Evolutionary conservation across 805 yeast genomes (phyloP).

Genomic region (Wickerhamiella lipophila): DNA sequence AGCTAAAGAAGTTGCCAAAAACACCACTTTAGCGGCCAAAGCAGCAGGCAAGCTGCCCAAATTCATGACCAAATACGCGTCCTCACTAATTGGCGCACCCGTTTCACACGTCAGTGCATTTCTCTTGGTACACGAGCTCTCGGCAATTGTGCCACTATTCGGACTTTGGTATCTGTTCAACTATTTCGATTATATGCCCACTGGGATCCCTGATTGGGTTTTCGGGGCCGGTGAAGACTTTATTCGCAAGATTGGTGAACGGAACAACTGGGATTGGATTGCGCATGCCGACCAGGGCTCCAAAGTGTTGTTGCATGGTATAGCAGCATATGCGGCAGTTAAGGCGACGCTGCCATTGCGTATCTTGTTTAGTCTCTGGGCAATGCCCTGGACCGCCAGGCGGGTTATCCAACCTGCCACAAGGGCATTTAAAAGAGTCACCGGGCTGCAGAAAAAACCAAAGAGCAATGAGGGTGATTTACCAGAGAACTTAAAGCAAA

Average conservation of each 20-base stretch:
- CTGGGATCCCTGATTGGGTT: slow-evolving; percentile 43
- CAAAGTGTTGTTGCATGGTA: slow-evolving; percentile 53
- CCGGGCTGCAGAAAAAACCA: slow-evolving; percentile 4
- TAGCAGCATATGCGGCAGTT: slow-evolving; percentile 58
- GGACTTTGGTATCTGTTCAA: slow-evolving; percentile 58
- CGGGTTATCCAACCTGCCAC: slow-evolving; percentile 38
- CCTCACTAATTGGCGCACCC: slow-evolving; percentile 42
- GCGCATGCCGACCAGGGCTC: slow-evolving; percentile 40
- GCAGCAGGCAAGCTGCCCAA: slow-evolving; percentile 35
- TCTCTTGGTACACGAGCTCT: slow-evolving; percentile 54
- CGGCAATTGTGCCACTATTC: slow-evolving; percentile 61
- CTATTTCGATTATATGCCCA: slow-evolving; percentile 39
- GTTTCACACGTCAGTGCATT: slow-evolving; percentile 51
- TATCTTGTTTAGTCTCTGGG: slow-evolving; percentile 36
- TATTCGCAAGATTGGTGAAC: slow-evolving; percentile 37
- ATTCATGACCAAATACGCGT: slow-evolving; percentile 39
- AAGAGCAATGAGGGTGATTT: slow-evolving; percentile 9
- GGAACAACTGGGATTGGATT: slow-evolving; percentile 25
- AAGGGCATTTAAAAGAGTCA: slow-evolving; percentile 14
- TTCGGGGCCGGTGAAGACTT: slow-evolving; percentile 46
- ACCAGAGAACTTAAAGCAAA: slow-evolving; percentile 11
- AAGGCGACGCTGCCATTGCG: slow-evolving; percentile 45
- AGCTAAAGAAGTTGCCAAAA: slow-evolving; percentile 20
- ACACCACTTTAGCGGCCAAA: slow-evolving; percentile 3
- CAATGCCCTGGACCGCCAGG: slow-evolving; percentile 48